Evolutionary conservation across 345 rosid genomes (phyloP), one percentile per base, ranked within the genome.

Genomic region (Euphorbia peplus): DNA sequence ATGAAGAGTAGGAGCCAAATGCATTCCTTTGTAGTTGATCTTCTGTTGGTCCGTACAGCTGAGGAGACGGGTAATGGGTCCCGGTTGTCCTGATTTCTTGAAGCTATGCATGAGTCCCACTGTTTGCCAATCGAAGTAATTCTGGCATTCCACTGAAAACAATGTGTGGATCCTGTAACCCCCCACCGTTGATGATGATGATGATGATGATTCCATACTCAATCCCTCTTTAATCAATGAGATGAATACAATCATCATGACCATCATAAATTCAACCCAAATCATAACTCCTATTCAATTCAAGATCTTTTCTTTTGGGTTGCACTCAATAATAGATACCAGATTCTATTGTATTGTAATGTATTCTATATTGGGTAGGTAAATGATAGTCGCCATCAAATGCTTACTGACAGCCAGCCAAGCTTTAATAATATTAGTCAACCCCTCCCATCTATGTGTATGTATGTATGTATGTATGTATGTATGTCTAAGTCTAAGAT

Each of bases 61-160:
- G 64, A 95, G 80, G 9, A 91, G 79, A 64, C 99, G 90, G 78
- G 97, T 91, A 8, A 95, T 75, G 16, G 95, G 93, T n/a, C 99
- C 99, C 39, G 98, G 97, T 72, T 95, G 98, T 7, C 76, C 53
- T 46, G 99, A 82, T 82, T 92, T 95, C 68, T 78, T 82, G 90
- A 87, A 95, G 84, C 98, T 88, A 79, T 85, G 87, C 87, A 95
- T 78, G 35, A 95, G 79, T 61, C 98, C 99, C 66, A 92, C 99
- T 47, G 96, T 92, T 78, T 95, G 92, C 99, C 99, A 95, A 80
- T 95, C 99, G 66, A 95, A 95, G 83, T 92, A 95, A 66, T 88
- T 73, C 79, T 88, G 95, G 75, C 99, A 90, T 82, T 92, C 98
- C 78, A 95, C 98, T 22, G 96, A 92, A 84, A 95, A 95, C 72